Evolutionary conservation across 768 basidiomycete species (phyloP).

Genomic region (Boletus tylopilopsis): DNA sequence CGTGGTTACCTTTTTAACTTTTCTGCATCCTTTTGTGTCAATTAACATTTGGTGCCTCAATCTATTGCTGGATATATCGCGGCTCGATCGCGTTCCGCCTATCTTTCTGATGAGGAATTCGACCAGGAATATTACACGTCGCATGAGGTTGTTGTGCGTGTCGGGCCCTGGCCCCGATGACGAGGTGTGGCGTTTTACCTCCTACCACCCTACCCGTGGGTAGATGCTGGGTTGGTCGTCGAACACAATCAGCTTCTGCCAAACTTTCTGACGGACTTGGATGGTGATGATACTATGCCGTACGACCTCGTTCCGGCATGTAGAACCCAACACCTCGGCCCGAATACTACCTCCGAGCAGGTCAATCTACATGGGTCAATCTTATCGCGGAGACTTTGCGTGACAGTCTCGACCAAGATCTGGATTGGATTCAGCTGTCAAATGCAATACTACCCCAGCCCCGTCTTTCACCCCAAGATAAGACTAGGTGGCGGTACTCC

Average conservation of each 20-base stretch:
- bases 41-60: conserved; percentile 13
- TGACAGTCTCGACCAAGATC: neutral
- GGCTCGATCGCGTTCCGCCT: conserved; percentile 8
- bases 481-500: neutral
- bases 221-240: neutral
- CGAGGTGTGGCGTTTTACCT: neutral
- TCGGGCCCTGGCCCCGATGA: neutral
- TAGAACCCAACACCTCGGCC: neutral
- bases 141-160: conserved; percentile 7
- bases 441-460: no score
- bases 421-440: neutral
- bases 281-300: neutral
- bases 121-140: conserved; percentile 2
- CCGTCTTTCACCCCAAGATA: neutral
- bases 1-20: conserved; percentile 4
- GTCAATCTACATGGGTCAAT: conserved; percentile 1
- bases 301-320: neutral
- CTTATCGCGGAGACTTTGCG: conserved; percentile 4
- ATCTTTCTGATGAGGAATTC: conserved; percentile 10
- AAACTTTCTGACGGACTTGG: neutral
- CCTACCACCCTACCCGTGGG: conserved; percentile 5
- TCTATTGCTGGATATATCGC: conserved; percentile 22
- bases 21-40: conserved; percentile 12
- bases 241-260: conserved; percentile 13
- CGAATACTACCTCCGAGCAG: neutral